A percentile compares a stretch with the other conserved stretches of the same genome.
Evolutionary conservation across 2,329 filamentous ascomycete species (phyloP).

Genomic region (Coniochaeta pulveracea): DNA sequence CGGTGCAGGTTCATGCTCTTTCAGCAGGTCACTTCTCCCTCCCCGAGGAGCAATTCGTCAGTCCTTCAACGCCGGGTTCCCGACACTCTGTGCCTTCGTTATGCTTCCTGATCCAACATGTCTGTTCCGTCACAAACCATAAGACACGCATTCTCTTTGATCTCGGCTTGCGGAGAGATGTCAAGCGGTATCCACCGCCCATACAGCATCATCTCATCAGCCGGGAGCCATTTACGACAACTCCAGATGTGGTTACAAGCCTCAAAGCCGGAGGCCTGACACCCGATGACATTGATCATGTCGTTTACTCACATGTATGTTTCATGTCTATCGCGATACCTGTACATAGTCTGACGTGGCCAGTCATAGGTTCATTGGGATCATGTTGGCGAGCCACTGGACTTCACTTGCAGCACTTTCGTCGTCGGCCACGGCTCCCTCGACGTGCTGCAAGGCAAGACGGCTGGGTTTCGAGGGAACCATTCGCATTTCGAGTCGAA

Average conservation of each 20-base stretch:
- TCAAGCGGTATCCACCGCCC: conserved; percentile 25
- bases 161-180: conserved; percentile 32
- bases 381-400: conserved; percentile 34
- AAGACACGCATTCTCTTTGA: conserved; percentile 32
- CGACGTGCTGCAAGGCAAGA: conserved; percentile 18
- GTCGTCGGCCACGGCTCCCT: conserved; percentile 31
- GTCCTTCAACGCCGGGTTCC: conserved; percentile 24
- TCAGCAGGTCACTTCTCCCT: conserved; percentile 25
- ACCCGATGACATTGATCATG: conserved; percentile 10
- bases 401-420: conserved; percentile 32
- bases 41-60: conserved; percentile 29
- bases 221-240: conserved; percentile 26
- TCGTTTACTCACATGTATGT: conserved; percentile 28
- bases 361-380: conserved; percentile 28
- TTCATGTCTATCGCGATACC: background rate
- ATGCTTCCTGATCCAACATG: conserved; percentile 35
- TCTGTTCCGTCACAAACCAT: conserved; percentile 12
- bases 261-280: conserved; percentile 7
- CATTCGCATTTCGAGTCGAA: conserved; percentile 30
- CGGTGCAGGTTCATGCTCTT: conserved; percentile 9
- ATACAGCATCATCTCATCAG: conserved; percentile 30
- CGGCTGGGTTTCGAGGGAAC: conserved; percentile 11
- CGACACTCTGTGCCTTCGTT: conserved; percentile 35
- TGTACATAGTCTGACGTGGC: background rate
- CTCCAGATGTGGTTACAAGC: conserved; percentile 21